Percentiles rank a stretch among this genome's conserved stretches.
Evolutionary conservation across 768 basidiomycete species (phyloP).

Genomic region (Chalciporus sphaerocephalus): DNA sequence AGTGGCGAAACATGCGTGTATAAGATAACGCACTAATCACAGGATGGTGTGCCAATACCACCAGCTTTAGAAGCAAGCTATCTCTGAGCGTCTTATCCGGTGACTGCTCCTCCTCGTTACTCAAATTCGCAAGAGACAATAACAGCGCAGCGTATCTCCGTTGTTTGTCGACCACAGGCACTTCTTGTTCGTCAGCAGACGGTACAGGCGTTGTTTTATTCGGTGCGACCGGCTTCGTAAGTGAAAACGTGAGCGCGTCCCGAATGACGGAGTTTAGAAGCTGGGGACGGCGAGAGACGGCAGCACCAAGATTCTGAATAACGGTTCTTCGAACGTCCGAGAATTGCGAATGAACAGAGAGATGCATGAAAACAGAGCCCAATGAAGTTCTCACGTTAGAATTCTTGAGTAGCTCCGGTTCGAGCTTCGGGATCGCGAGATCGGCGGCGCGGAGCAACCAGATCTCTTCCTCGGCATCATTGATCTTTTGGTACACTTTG

Average conservation of each 20-base stretch:
- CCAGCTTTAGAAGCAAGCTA: slow-evolving; percentile 44
- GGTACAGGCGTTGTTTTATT: slow-evolving; percentile 15
- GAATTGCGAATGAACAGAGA: slow-evolving; percentile 58
- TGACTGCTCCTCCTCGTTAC: slow-evolving; percentile 37
- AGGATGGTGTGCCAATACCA: slow-evolving; percentile 75
- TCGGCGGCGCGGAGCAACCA: slow-evolving; percentile 75
- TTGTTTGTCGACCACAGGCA: slow-evolving; percentile 46
- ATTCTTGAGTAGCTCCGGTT: slow-evolving; percentile 47
- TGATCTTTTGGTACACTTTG: slow-evolving; percentile 74
- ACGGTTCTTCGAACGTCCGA: slow-evolving; percentile 50
- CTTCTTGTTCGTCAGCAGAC: slow-evolving; percentile 36
- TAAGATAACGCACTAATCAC: slow-evolving; percentile 44
- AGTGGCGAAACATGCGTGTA: background rate
- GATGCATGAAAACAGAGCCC: slow-evolving; percentile 64
- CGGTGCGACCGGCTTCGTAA: slow-evolving; percentile 36
- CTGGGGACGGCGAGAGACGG: slow-evolving; percentile 40
- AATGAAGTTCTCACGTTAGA: slow-evolving; percentile 54
- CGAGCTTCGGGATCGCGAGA: slow-evolving; percentile 44
- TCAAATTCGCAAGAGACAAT: slow-evolving; percentile 46
- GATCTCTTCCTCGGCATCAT: slow-evolving; percentile 54
- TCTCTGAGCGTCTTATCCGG: slow-evolving; percentile 41
- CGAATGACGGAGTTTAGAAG: slow-evolving; percentile 50
- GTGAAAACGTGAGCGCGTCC: slow-evolving; percentile 51
- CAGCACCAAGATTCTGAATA: slow-evolving; percentile 38
- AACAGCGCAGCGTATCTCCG: slow-evolving; percentile 50